Percentiles rank a stretch among this genome's conserved stretches.
phyloP scores from a whole-genome alignment of 1,139 yeast species.

The Diutina neorugosa region DNA sequence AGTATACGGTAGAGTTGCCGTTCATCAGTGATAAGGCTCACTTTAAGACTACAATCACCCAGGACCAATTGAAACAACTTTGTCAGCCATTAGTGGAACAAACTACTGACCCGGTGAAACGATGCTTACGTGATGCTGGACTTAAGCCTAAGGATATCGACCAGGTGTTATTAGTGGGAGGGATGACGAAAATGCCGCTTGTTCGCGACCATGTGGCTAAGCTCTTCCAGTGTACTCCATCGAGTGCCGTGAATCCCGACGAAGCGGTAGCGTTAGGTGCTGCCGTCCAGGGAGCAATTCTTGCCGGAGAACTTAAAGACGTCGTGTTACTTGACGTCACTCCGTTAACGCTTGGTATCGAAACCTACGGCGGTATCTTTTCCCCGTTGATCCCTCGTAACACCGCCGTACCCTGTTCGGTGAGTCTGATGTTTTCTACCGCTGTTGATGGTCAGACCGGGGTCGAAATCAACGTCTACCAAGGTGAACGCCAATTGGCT shows the following conservation, averaged over 20 bases:
- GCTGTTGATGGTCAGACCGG: slow-evolving; percentile 83
- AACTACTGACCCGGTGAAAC: slow-evolving; percentile 55
- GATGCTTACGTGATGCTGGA: slow-evolving; percentile 61
- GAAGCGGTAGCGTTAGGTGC: slow-evolving; percentile 83
- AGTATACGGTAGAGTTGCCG: slow-evolving; percentile 50
- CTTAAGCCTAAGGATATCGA: slow-evolving; percentile 50
- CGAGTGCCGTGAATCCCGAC: slow-evolving; percentile 63
- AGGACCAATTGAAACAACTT: slow-evolving; percentile 53
- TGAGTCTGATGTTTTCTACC: slow-evolving; percentile 62
- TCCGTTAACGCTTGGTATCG: slow-evolving; percentile 69
- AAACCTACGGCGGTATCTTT: slow-evolving; percentile 72
- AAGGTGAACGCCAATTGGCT: slow-evolving; percentile 68
- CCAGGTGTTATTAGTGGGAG: slow-evolving; percentile 67
- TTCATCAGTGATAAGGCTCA: slow-evolving; percentile 43
- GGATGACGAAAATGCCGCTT: slow-evolving; percentile 81
- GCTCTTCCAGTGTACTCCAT: slow-evolving; percentile 47
- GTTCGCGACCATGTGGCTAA: slow-evolving; percentile 45
- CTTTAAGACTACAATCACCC: slow-evolving; percentile 40
- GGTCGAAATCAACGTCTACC: slow-evolving; percentile 65
- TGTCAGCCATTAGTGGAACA: slow-evolving; percentile 45
- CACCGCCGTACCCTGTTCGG: slow-evolving; percentile 63
- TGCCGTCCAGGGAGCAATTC: slow-evolving; percentile 71
- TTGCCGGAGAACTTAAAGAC: slow-evolving; percentile 58
- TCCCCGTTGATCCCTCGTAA: slow-evolving; percentile 69
- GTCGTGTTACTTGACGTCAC: slow-evolving; percentile 71